Base-by-base conservation (phyloP, 805 yeast species). In the Yamadazyma sp. region DNA sequence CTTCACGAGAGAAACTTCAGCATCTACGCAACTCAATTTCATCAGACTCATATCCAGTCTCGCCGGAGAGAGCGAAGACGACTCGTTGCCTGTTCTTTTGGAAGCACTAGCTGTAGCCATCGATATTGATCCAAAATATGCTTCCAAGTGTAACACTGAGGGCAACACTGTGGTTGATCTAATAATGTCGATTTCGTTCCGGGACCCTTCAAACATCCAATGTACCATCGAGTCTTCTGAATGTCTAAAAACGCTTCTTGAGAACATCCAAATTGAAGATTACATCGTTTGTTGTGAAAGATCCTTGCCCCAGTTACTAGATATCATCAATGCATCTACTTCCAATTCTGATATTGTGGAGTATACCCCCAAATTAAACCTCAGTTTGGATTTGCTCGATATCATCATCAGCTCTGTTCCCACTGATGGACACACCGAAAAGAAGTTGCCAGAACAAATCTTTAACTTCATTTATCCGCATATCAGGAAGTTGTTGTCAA, bases 171-270 rank as follows among this genome's bases (percentile, higher is more conserved):
- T 82, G 6, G 64, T 85, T 5, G 71, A 71, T 24, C 55, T 88
- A 37, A 67, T 89, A 4, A 71, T 87, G 44, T 61, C 71, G 5
- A 71, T 87, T 11, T 82, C 91, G 0, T 76, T 78, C 37, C 80
- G 79, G 47, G 91, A 86, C 52, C 76, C 93, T 0, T 72, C 89
- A 0, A 87, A 89, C 50, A 66, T 86, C 27, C 86, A 85, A 45
- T 65, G 85, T 14, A 74, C 74, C 3, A 66, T 78, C 0, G 87
- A 83, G 40, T 71, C 89, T 1, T 69, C 79, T 22, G 95, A 85
- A 32, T 80, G 88, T 43, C 62, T 90, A 22, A 77, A 75, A 17
- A 74, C 71, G 20, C 59, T 89, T 16, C 61, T 88, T n/a, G 62
- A 59, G 3, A 67, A 62, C 15, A 60, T 83, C 7, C 59, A 73